Conservation (phyloP, 495 filamentous ascomycete genomes). For the Hypoxylon lienhwacheense region DNA sequence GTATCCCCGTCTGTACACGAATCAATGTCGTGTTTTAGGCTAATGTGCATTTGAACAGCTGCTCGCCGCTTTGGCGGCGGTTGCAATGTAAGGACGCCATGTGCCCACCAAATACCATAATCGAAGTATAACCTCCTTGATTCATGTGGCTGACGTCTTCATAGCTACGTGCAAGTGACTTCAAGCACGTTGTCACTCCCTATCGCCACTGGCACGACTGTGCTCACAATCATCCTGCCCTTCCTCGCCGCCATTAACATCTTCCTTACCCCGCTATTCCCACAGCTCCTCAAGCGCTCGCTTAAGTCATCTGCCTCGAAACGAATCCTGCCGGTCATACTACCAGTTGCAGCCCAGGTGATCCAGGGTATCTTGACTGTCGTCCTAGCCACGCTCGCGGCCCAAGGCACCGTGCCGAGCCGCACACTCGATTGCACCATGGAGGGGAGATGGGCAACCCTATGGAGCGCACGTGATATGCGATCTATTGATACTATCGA, state of each 20-base stretch:
- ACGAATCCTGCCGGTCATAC: conserved; percentile 35
- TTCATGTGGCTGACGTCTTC: conserved; percentile 2
- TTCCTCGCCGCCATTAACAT: conserved; percentile 51
- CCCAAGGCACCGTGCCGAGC: conserved; percentile 55
- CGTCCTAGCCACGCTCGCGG: conserved; percentile 58
- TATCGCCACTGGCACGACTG: conserved; percentile 49
- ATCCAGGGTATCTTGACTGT: conserved; percentile 53
- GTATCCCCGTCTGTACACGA: background rate
- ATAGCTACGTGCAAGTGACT: conserved; percentile 54
- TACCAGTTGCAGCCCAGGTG: conserved; percentile 43
- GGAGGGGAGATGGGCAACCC: conserved; percentile 53
- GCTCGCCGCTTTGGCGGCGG: conserved; percentile 4
- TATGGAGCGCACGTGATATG: conserved; percentile 54
- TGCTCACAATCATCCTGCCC: conserved; percentile 56
- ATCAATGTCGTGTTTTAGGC: background rate
- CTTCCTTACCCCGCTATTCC: conserved; percentile 29
- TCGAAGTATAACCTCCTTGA: too few species aligned
- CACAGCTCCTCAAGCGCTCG: background rate
- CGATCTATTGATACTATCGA: conserved; percentile 62
- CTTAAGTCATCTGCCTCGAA: conserved; percentile 29
- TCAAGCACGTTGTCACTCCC: conserved; percentile 53
- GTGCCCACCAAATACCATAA: background rate
- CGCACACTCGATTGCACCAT: conserved; percentile 54
- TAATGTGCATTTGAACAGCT: conserved; percentile 15
- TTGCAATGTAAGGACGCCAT: conserved; percentile 29